Evolutionary conservation across 2,329 filamentous ascomycete genomes (phyloP).

Genomic region (Calonectria naviculata): DNA sequence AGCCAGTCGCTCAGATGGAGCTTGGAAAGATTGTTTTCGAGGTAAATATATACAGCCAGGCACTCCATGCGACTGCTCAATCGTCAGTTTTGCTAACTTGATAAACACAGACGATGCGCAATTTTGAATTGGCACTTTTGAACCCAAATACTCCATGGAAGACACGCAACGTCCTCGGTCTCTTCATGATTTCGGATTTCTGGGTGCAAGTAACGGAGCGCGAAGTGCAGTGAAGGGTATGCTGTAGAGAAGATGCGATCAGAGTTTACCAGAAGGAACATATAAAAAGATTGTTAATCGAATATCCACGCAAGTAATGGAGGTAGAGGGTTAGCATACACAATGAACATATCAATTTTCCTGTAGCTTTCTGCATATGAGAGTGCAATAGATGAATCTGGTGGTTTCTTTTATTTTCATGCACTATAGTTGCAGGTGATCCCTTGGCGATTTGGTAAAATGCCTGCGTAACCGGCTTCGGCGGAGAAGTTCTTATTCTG

Average conservation of each 20-base stretch:
- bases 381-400: too few relatives aligned
- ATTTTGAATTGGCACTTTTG: constrained; percentile 43
- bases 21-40: constrained; percentile 53
- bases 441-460: too few relatives aligned
- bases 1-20: constrained; percentile 51
- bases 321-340: too few relatives aligned
- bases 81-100: background rate
- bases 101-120: constrained; percentile 37
- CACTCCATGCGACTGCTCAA: background rate
- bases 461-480: too few relatives aligned
- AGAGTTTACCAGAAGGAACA: too few relatives aligned
- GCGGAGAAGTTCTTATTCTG: too few relatives aligned
- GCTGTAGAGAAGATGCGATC: background rate
- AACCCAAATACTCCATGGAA: constrained; percentile 42
- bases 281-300: too few relatives aligned
- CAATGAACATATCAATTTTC: too few relatives aligned
- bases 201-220: constrained; percentile 44
- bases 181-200: constrained; percentile 46
- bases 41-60: constrained; percentile 39
- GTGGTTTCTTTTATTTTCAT: too few relatives aligned
- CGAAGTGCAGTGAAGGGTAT: background rate
- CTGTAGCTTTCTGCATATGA: too few relatives aligned
- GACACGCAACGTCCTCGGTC: constrained; percentile 37
- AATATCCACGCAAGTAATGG: too few relatives aligned
- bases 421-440: too few relatives aligned